Evolutionary conservation across 805 yeast species (phyloP).

Genomic region (Yarrowia phangngaensis): DNA sequence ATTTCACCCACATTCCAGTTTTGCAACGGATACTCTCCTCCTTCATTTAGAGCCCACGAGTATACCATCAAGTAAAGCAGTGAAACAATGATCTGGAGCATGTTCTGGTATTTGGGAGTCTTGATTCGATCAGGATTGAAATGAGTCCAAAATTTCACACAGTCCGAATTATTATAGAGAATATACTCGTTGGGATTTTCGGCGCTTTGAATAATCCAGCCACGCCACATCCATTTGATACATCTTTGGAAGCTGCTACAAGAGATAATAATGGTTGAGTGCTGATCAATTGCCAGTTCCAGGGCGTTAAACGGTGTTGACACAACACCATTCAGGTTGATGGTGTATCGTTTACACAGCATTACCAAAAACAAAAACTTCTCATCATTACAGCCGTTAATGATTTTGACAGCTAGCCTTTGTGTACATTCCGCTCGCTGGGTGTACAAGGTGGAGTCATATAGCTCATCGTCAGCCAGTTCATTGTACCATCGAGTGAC

Average conservation of each 20-base stretch:
- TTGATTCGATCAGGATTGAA: slow-evolving; percentile 79
- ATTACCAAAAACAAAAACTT: slow-evolving; percentile 59
- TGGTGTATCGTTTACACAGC: slow-evolving; percentile 70
- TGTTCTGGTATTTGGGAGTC: slow-evolving; percentile 79
- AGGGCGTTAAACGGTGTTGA: slow-evolving; percentile 66
- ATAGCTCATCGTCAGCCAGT: slow-evolving; percentile 55
- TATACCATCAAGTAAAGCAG: slow-evolving; percentile 58
- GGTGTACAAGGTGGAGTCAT: slow-evolving; percentile 60
- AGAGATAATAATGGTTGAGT: slow-evolving; percentile 69
- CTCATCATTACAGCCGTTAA: slow-evolving; percentile 52
- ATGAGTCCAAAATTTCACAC: slow-evolving; percentile 54
- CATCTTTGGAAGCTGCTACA: slow-evolving; percentile 82
- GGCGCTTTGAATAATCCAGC: slow-evolving; percentile 80
- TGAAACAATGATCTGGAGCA: slow-evolving; percentile 64
- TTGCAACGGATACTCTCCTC: slow-evolving; percentile 25
- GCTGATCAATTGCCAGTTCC: slow-evolving; percentile 84
- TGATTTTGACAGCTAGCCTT: slow-evolving; percentile 62
- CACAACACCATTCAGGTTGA: slow-evolving; percentile 60
- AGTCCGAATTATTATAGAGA: slow-evolving; percentile 56
- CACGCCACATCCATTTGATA: slow-evolving; percentile 87
- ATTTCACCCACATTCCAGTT: slow-evolving; percentile 43
- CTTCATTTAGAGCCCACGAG: slow-evolving; percentile 35
- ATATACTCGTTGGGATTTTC: slow-evolving; percentile 66
- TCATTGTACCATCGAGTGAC: slow-evolving; percentile 77
- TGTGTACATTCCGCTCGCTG: slow-evolving; percentile 70